Evolutionary conservation across 2,329 filamentous ascomycete genomes (phyloP).

Genomic region (Fusarium hainanense): DNA sequence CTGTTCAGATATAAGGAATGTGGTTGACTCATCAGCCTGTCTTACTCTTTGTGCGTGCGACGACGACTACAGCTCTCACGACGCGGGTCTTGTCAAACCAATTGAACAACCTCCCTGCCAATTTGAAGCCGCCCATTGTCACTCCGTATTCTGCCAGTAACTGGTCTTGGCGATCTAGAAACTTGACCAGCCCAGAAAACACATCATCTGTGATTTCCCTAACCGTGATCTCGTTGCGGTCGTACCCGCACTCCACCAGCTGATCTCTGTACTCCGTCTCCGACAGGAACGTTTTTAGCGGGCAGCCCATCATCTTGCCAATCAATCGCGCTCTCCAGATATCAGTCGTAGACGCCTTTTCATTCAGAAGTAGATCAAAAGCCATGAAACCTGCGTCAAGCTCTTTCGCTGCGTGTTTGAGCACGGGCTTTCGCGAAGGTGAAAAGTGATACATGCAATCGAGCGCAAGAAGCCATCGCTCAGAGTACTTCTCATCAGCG

Average conservation of each 20-base stretch:
- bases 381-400: constrained; percentile 64
- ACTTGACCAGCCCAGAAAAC: constrained; percentile 60
- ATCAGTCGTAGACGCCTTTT: constrained; percentile 45
- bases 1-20: not conserved
- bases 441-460: constrained; percentile 69
- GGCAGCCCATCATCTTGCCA: constrained; percentile 60
- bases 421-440: constrained; percentile 61
- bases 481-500: constrained; percentile 36
- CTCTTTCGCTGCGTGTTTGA: constrained; percentile 53
- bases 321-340: constrained; percentile 54
- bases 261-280: constrained; percentile 57
- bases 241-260: constrained; percentile 61
- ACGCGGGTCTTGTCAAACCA: constrained; percentile 53
- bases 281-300: constrained; percentile 61
- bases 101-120: constrained; percentile 52
- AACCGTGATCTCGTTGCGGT: constrained; percentile 54
- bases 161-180: constrained; percentile 53
- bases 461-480: constrained; percentile 65
- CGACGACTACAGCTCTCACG: constrained; percentile 52
- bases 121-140: constrained; percentile 51
- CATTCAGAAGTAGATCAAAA: constrained; percentile 62
- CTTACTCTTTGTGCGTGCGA: constrained; percentile 45
- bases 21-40: constrained; percentile 9
- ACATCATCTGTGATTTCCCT: constrained; percentile 64
- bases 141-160: constrained; percentile 52